A percentile compares a stretch with the other conserved stretches of the same genome.
Conservation (phyloP, 257 asterid genomes). For the Thymus quinquecostatus region DNA sequence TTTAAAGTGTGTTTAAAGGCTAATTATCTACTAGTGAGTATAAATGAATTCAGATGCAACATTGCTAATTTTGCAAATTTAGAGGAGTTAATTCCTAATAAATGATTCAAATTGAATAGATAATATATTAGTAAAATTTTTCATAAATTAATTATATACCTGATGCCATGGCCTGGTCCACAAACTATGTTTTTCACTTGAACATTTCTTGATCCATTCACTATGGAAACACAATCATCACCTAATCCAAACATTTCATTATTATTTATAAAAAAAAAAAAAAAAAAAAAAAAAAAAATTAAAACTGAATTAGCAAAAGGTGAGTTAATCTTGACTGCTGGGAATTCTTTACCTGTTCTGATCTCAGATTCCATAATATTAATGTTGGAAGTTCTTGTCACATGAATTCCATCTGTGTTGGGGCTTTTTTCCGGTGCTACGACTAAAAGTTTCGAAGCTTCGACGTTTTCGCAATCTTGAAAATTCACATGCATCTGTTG, state of each 20-base stretch:
- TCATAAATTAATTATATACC: conserved; percentile 40
- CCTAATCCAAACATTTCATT: conserved; percentile 43
- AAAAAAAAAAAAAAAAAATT: too few species aligned
- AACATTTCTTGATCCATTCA: conserved; percentile 66
- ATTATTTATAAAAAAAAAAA: too few species aligned
- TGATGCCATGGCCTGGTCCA: conserved; percentile 98
- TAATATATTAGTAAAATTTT: too few species aligned
- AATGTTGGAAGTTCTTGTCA: conserved; percentile 52
- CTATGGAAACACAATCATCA: conserved; percentile 91
- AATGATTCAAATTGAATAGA: neutral
- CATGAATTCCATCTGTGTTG: conserved; percentile 70
- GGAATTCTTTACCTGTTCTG: conserved; percentile 43
- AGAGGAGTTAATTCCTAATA: neutral
- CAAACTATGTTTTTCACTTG: conserved; percentile 59
- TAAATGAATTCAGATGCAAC: too few species aligned
- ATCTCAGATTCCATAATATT: conserved; percentile 43
- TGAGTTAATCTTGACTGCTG: neutral
- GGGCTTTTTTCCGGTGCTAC: conserved; percentile 61
- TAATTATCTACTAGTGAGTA: too few species aligned
- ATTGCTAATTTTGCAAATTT: too few species aligned
- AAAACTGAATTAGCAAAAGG: neutral
- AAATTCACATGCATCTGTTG: conserved; percentile 76
- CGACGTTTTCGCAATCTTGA: conserved; percentile 45
- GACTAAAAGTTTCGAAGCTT: conserved; percentile 46
- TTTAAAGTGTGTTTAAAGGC: too few species aligned